phyloP scores from a whole-genome alignment of 2,329 filamentous ascomycete genomes.

The Biscogniauxia marginata region DNA sequence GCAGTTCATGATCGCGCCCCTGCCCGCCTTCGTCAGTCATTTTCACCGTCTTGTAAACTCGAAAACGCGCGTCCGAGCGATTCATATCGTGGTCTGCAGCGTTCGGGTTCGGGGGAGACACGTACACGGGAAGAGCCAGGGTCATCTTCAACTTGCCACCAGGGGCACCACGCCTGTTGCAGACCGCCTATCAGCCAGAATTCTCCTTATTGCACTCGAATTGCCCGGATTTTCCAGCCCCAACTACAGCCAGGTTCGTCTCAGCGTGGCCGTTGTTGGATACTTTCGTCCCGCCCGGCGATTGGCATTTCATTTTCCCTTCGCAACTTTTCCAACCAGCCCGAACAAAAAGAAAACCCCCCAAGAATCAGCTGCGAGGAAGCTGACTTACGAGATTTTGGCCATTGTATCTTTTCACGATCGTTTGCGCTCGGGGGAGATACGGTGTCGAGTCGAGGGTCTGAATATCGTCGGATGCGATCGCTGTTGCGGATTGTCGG shows the following conservation, averaged over 20 bases:
- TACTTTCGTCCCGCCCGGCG: too few species aligned
- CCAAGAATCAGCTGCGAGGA: constrained; percentile 3
- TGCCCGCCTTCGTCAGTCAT: constrained; percentile 38
- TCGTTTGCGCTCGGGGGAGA: not conserved
- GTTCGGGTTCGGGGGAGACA: constrained; percentile 42
- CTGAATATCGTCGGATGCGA: not conserved
- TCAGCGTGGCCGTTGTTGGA: too few species aligned
- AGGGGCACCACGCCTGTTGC: constrained; percentile 75
- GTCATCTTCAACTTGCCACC: constrained; percentile 99
- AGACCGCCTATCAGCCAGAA: constrained; percentile 15
- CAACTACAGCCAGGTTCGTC: too few species aligned
- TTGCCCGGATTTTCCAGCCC: not conserved
- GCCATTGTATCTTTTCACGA: constrained; percentile 21
- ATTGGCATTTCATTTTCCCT: not conserved
- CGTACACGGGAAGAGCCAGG: constrained; percentile 98
- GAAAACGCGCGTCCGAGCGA: not conserved
- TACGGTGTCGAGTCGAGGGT: not conserved
- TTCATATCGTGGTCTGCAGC: constrained; percentile 16
- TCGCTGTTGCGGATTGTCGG: not conserved
- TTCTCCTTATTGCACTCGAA: not conserved
- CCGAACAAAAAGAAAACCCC: not conserved
- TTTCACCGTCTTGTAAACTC: not conserved
- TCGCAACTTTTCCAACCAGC: not conserved
- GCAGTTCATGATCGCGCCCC: constrained; percentile 99
- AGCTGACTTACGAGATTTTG: constrained; percentile 30